Conservation (phyloP, 176 grass and related monocot species). For the Musa schizocarpa region DNA sequence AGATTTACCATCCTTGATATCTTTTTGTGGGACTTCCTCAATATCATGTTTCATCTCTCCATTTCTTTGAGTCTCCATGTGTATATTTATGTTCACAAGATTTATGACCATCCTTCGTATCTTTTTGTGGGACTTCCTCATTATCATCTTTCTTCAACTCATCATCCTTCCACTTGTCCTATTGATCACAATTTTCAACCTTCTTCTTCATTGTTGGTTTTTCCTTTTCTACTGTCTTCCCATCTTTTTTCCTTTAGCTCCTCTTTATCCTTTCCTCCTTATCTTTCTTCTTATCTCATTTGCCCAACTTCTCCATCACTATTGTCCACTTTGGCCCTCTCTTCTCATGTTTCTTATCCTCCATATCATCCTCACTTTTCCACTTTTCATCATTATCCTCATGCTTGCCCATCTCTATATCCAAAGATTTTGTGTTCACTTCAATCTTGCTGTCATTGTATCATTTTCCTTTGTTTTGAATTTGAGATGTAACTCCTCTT, state of each 20-base stretch:
- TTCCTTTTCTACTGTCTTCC: not conserved
- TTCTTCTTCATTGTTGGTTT: not conserved
- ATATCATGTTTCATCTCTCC: not conserved
- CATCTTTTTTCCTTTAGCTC: not conserved
- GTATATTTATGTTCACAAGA: too few species aligned
- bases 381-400: conserved; percentile 5
- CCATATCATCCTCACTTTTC: conserved; percentile 10
- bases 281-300: not conserved
- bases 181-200: not conserved
- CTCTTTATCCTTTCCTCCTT: not conserved
- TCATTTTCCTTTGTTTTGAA: conserved; percentile 50
- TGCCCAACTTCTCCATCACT: not conserved
- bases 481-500: conserved; percentile 54
- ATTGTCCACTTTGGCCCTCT: not conserved
- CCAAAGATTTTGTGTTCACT: conserved; percentile 34
- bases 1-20: too few species aligned
- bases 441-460: conserved; percentile 21
- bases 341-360: conserved; percentile 17
- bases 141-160: not conserved
- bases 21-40: not conserved
- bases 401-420: conserved; percentile 43
- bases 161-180: not conserved
- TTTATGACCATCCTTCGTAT: too few species aligned
- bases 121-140: not conserved
- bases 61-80: not conserved